A percentile compares a stretch with the other conserved stretches of the same genome.
Conservation (phyloP, 2,329 filamentous ascomycete genomes). For the Colletotrichum theobromicola region DNA sequence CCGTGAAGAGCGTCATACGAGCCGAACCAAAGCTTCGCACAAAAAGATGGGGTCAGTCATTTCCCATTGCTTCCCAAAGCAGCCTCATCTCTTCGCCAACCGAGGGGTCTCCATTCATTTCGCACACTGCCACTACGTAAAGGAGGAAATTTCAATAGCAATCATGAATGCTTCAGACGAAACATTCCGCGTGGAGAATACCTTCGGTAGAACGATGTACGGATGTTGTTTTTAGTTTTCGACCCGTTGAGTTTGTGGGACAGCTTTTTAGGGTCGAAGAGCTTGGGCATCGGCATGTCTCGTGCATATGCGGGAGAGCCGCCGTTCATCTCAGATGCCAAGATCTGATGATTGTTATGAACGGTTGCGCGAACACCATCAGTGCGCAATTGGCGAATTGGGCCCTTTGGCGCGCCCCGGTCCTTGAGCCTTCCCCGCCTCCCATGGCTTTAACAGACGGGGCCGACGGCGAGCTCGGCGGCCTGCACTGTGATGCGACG, state of each 20-base stretch:
- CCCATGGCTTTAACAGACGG: neutral
- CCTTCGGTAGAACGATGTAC: neutral
- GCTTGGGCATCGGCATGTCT: neutral
- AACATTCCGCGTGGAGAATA: neutral
- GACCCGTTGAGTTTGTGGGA: neutral
- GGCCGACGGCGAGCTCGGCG: neutral
- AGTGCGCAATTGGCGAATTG: neutral
- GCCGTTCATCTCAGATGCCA: neutral
- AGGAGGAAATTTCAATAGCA: neutral
- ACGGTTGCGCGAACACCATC: neutral
- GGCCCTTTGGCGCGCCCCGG: neutral
- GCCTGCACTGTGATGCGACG: neutral
- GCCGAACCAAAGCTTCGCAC: neutral
- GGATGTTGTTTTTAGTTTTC: neutral
- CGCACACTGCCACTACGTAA: neutral
- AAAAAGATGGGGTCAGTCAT: slow-evolving; percentile 11
- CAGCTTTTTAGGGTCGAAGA: neutral
- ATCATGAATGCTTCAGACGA: neutral
- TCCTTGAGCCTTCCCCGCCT: neutral
- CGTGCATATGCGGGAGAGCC: neutral
- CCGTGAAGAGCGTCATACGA: neutral
- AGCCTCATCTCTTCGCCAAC: slow-evolving; percentile 2
- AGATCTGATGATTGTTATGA: neutral
- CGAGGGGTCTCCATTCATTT: neutral
- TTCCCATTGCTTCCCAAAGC: slow-evolving; percentile 8